phyloP scores from a whole-genome alignment of 441 rosid species.

The Flueggea neowawraea region DNA sequence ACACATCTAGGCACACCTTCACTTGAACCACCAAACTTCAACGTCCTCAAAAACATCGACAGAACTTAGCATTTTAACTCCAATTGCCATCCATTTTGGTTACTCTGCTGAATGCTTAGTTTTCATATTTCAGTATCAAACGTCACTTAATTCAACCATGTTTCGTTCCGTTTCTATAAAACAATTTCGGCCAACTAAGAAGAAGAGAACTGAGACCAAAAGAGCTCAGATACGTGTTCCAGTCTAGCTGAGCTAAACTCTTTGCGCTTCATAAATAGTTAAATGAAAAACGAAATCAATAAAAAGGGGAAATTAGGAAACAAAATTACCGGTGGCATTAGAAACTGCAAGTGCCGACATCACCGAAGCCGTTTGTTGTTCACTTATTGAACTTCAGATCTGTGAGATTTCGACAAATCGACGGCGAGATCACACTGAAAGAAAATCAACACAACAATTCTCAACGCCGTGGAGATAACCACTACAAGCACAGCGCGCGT shows the following conservation, averaged over 20 bases:
- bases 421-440: slow-evolving; percentile 33
- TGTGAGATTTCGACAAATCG: slow-evolving; percentile 31
- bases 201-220: not conserved
- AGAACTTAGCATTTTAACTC: no score
- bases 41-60: no score
- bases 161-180: no score
- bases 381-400: slow-evolving; percentile 38
- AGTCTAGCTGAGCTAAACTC: not conserved
- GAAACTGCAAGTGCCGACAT: slow-evolving; percentile 48
- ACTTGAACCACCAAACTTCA: no score
- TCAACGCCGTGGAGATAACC: slow-evolving; percentile 9
- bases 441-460: slow-evolving; percentile 13
- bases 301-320: not conserved
- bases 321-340: slow-evolving; percentile 29
- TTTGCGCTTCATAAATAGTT: no score
- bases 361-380: slow-evolving; percentile 35
- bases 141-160: no score
- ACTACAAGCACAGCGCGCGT: slow-evolving; percentile 29
- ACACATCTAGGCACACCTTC: no score
- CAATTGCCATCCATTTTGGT: no score
- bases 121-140: no score
- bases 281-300: slow-evolving; percentile 1
- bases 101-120: no score
- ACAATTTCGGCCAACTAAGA: no score
- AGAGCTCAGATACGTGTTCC: not conserved